A percentile compares a stretch with the other conserved stretches of the same genome.
Conservation (phyloP, 192 early-diverging fungal species). For the Funneliformis geosporum region DNA sequence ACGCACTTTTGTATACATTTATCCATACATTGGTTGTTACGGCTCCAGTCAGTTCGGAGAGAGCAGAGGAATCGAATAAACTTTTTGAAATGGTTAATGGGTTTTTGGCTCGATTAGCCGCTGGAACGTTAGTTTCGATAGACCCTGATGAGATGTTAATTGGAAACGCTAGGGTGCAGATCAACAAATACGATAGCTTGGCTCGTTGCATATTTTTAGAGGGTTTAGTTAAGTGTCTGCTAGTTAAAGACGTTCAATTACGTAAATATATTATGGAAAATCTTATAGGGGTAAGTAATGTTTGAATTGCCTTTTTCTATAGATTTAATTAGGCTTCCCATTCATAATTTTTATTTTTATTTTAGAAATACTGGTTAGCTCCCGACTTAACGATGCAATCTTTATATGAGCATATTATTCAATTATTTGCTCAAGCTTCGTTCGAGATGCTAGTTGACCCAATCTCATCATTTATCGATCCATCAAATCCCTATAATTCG, state of each 20-base stretch:
- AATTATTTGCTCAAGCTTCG: conserved; percentile 27
- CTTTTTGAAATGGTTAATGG: conserved; percentile 14
- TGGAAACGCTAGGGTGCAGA: conserved; percentile 17
- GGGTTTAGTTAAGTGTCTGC: conserved; percentile 24
- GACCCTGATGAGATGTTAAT: conserved; percentile 26
- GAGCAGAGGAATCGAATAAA: neutral
- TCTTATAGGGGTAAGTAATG: conserved; percentile 4
- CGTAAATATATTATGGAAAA: conserved; percentile 26
- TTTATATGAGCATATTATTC: conserved; percentile 26
- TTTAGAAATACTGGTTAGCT: conserved; percentile 30
- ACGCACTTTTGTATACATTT: conserved; percentile 43
- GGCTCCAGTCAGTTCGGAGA: neutral
- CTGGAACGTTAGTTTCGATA: conserved; percentile 25
- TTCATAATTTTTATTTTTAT: neutral
- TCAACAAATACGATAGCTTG: conserved; percentile 29
- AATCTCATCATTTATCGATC: neutral
- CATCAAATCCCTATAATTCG: neutral
- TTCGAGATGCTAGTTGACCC: conserved; percentile 22
- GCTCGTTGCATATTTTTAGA: conserved; percentile 29
- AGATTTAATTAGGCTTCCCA: neutral
- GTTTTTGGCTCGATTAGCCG: conserved; percentile 23
- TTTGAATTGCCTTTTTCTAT: neutral
- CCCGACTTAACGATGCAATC: conserved; percentile 24
- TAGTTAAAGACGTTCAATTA: conserved; percentile 29
- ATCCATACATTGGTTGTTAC: conserved; percentile 34